phyloP scores from a whole-genome alignment of 2,329 filamentous ascomycete genomes.

The Pezicula rhizophila region DNA sequence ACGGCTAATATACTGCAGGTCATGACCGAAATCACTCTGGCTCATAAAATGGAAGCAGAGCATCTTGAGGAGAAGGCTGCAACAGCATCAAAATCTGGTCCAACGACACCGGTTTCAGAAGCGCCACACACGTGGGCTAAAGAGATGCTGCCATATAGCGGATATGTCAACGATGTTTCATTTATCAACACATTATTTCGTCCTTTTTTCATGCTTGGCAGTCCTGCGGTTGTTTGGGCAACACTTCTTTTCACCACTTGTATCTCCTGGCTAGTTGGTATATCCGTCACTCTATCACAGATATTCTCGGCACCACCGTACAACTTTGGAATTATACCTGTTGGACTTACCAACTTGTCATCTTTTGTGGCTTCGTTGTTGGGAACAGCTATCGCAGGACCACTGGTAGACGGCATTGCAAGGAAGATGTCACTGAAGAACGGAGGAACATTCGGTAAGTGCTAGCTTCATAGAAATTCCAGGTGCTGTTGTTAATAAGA shows the following conservation, averaged over 20 bases:
- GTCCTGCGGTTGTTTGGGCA: conserved; percentile 32
- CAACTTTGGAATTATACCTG: conserved; percentile 34
- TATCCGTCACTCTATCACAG: conserved; percentile 39
- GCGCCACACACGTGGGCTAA: conserved; percentile 20
- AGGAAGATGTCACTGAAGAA: conserved; percentile 25
- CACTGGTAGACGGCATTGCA: conserved; percentile 31
- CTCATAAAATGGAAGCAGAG: conserved; percentile 16
- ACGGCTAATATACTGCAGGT: conserved; percentile 3
- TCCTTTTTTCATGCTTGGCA: conserved; percentile 24
- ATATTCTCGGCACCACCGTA: conserved; percentile 22
- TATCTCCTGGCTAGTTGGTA: conserved; percentile 36
- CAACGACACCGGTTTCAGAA: conserved; percentile 9
- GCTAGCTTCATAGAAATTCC: not conserved
- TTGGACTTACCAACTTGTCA: conserved; percentile 42
- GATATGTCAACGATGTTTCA: conserved; percentile 32
- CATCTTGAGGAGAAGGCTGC: conserved; percentile 18
- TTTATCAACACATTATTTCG: conserved; percentile 22
- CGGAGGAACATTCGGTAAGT: conserved; percentile 13
- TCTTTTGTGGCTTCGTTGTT: conserved; percentile 41
- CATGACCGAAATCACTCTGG: conserved; percentile 10
- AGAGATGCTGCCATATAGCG: conserved; percentile 30
- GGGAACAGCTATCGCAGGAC: conserved; percentile 40
- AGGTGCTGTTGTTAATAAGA: not conserved
- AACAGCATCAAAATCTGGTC: not conserved
- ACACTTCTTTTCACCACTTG: conserved; percentile 33